Percentiles rank a stretch among this genome's conserved stretches.
phyloP scores from a whole-genome alignment of 2,329 filamentous ascomycete species.

The Raffaelea arxii region DNA sequence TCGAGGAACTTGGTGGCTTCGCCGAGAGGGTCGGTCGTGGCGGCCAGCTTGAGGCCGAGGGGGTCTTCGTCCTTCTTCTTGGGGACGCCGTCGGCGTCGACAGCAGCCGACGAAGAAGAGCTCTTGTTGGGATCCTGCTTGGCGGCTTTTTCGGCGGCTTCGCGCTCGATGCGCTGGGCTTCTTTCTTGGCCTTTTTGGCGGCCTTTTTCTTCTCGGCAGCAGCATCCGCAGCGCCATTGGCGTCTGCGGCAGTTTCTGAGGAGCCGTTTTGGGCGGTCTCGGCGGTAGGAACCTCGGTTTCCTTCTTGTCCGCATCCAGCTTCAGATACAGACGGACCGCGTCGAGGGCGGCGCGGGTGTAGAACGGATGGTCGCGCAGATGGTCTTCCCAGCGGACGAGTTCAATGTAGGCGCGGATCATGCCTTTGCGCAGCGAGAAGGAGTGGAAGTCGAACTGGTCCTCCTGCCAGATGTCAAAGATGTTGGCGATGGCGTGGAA shows the following conservation, averaged over 20 bases:
- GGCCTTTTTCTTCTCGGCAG: constrained; percentile 70
- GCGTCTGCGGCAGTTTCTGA: constrained; percentile 23
- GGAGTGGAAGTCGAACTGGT: constrained; percentile 97
- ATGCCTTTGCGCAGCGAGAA: constrained; percentile 97
- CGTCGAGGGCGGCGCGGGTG: constrained; percentile 70
- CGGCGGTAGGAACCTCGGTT: constrained; percentile 19
- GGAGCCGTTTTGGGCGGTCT: constrained; percentile 40
- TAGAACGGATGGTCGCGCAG: constrained; percentile 91
- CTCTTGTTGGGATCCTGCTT: constrained; percentile 80
- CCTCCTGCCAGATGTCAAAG: constrained; percentile 95
- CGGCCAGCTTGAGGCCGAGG: constrained; percentile 66
- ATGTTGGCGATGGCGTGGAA: constrained; percentile 84
- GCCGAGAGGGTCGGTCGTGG: constrained; percentile 71
- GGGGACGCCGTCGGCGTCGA: constrained; percentile 44
- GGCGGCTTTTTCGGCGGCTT: constrained; percentile 66
- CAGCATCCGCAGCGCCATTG: constrained; percentile 32
- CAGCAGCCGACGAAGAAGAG: constrained; percentile 48
- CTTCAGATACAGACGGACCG: constrained; percentile 69
- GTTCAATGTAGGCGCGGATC: constrained; percentile 88
- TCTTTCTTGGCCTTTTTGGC: constrained; percentile 74
- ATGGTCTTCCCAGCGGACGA: constrained; percentile 92
- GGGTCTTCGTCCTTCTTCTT: constrained; percentile 93
- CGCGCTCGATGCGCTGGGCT: constrained; percentile 61
- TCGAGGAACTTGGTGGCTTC: constrained; percentile 81
- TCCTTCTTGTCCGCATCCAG: constrained; percentile 56